Evolutionary conservation across 768 basidiomycete species (phyloP), one percentile per base, ranked within the genome.

Genomic region (Mycena indigotica): DNA sequence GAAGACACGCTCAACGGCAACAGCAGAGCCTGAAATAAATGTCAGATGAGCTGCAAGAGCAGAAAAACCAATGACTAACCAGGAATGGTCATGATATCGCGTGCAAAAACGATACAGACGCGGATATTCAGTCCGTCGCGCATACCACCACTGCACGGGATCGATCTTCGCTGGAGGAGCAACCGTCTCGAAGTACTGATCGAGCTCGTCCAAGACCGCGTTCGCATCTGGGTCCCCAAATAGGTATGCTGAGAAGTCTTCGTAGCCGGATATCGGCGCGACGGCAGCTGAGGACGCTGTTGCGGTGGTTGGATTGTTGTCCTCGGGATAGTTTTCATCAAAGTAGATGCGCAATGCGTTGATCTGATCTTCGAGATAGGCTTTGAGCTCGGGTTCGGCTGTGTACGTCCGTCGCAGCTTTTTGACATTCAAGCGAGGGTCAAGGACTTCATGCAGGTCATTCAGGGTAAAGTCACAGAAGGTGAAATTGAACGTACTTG

Each of bases 381-480:
- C 23, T 2, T 21, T 13, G 28, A 50, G 35, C 1, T 50, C 55
- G 8, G 23, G 16, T 21, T 56, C 46, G 21, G 5, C 29, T 2
- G 55, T 38, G 25, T 50, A 51, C 12, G 24, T 19, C 13, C 32
- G 41, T 15, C 40, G 50, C 26, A 57, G 12, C 15, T 45, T 44
- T 26, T 57, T 52, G 39, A 44, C 17, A 29, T 51, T 52, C 26
- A 57, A 8, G 8, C 56, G 56, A 2, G 56, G 56, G n/a, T 57
- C 56, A 10, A 57, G 50, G 21, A 57, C 56, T 57, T 12, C 28
- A 23, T 35, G 32, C 32, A 35, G 32, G 32, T 35, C 32, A 35
- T 8, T 35, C 8, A 8, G 17, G 8, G 32, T 35, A 35, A 35
- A 8, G 32, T 8, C 8, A 35, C 10, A 17, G 10, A 35, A 17